These are phyloP conservation scores for Martiniozyma asiatica DNA, from an alignment of 1,139 yeast species.

Conservation along the genomic window DNA sequence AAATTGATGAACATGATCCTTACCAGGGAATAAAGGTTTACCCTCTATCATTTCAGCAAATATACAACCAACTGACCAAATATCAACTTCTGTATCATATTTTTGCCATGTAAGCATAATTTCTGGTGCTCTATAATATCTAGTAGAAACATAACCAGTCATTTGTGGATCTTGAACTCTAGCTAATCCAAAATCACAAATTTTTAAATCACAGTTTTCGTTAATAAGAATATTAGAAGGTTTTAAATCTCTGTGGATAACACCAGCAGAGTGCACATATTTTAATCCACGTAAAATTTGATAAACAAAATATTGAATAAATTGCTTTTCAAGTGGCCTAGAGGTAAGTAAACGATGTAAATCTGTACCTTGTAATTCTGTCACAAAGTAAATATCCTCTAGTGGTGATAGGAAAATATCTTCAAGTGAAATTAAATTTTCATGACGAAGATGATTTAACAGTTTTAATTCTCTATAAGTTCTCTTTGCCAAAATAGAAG, in stretches of 20 bases:
- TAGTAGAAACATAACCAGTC: constrained; percentile 96
- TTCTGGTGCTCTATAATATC: constrained; percentile 97
- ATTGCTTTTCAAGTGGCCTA: constrained; percentile 90
- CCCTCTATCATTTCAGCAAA: constrained; percentile 98
- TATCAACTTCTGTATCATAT: constrained; percentile 96
- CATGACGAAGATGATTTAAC: constrained; percentile 88
- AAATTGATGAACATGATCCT: constrained; percentile 96
- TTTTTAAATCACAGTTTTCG: constrained; percentile 91
- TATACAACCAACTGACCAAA: constrained; percentile 99
- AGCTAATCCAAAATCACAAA: constrained; percentile 95
- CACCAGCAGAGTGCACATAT: constrained; percentile 95
- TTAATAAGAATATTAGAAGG: constrained; percentile 88
- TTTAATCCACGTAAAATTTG: constrained; percentile 89
- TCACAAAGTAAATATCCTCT: constrained; percentile 94
- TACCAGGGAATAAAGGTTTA: constrained; percentile 97
- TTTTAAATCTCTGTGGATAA: constrained; percentile 87
- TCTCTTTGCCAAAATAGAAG: constrained; percentile 89
- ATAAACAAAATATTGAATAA: constrained; percentile 89
- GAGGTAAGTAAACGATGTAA: constrained; percentile 82
- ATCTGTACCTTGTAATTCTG: constrained; percentile 95
- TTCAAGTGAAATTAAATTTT: constrained; percentile 82
- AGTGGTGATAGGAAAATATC: constrained; percentile 91
- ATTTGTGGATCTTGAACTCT: constrained; percentile 97
- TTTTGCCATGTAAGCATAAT: constrained; percentile 99
- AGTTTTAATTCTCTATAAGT: constrained; percentile 92